These are phyloP conservation scores for Chlorella sp. DNA, from an alignment of 139 green algal species.

Conservation along the genomic window DNA sequence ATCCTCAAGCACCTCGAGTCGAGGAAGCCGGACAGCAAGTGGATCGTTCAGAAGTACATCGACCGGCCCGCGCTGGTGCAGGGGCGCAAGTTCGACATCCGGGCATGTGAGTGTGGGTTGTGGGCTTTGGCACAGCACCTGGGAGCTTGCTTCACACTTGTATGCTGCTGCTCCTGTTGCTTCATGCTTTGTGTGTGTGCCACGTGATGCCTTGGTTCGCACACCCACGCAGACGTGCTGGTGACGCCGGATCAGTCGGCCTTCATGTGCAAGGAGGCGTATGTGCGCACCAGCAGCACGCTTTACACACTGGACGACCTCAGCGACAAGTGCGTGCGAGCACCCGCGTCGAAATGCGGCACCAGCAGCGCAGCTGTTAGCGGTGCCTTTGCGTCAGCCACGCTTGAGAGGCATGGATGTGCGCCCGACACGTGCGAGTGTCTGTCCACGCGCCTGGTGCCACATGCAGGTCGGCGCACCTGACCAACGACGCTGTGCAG, in stretches of 20 bases:
- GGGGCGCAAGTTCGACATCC: slow-evolving; percentile 57
- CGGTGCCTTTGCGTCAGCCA: too few species aligned
- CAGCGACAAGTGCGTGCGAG: slow-evolving; percentile 37
- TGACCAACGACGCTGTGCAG: slow-evolving; percentile 58
- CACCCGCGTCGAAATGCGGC: too few species aligned
- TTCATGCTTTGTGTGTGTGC: too few species aligned
- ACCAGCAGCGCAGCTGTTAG: too few species aligned
- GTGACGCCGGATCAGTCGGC: slow-evolving; percentile 27
- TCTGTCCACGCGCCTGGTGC: not conserved
- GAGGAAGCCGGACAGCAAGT: slow-evolving; percentile 14
- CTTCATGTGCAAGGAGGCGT: slow-evolving; percentile 41
- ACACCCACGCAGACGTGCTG: too few species aligned
- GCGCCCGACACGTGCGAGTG: too few species aligned
- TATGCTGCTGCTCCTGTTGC: too few species aligned
- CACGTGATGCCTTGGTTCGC: slow-evolving; percentile 1
- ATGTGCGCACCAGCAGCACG: slow-evolving; percentile 40
- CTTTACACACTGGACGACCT: slow-evolving; percentile 41
- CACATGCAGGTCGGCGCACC: slow-evolving; percentile 38
- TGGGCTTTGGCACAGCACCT: not conserved
- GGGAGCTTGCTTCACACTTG: too few species aligned
- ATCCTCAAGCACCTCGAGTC: not conserved
- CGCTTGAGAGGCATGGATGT: too few species aligned
- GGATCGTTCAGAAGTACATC: slow-evolving; percentile 59
- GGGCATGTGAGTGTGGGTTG: slow-evolving; percentile 18
- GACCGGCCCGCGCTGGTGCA: slow-evolving; percentile 44